A percentile compares a stretch with the other conserved stretches of the same genome.
These are phyloP conservation scores for Aspergillus cavernicola DNA, from an alignment of 495 filamentous ascomycete species.

Conservation along the genomic window DNA sequence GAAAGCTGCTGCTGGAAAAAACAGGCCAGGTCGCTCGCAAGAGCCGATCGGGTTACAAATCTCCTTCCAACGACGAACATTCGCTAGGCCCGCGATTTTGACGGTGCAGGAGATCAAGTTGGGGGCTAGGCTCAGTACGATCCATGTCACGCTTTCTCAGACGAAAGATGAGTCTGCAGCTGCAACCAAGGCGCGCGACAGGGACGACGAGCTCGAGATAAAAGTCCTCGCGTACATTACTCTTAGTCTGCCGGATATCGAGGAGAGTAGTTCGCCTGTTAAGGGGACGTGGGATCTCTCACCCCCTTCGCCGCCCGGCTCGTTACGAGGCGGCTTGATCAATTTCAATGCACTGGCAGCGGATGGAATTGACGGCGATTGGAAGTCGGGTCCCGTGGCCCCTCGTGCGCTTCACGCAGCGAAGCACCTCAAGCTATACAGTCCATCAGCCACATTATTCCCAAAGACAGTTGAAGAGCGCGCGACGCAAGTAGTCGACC, in stretches of 20 bases:
- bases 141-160: conserved; percentile 56
- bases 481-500: conserved; percentile 39
- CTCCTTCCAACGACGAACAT: conserved; percentile 57
- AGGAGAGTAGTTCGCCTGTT: conserved; percentile 45
- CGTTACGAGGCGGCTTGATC: not conserved
- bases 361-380: not conserved
- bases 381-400: conserved; percentile 9
- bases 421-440: conserved; percentile 41
- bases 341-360: conserved; percentile 27
- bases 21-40: not conserved
- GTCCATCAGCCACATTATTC: conserved; percentile 28
- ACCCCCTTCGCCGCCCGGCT: conserved; percentile 33
- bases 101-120: conserved; percentile 59
- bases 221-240: conserved; percentile 56
- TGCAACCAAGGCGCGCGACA: conserved; percentile 6
- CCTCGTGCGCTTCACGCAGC: conserved; percentile 39
- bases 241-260: conserved; percentile 45
- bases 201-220: conserved; percentile 25
- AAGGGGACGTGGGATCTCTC: conserved; percentile 29
- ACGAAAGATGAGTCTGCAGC: conserved; percentile 2
- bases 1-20: not conserved
- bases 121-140: conserved; percentile 53
- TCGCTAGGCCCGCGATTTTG: conserved; percentile 52
- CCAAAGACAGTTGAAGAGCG: conserved; percentile 22
- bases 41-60: conserved; percentile 55